phyloP scores from a whole-genome alignment of 352 stramenopile species.

The Globisporangium cystogenes region DNA sequence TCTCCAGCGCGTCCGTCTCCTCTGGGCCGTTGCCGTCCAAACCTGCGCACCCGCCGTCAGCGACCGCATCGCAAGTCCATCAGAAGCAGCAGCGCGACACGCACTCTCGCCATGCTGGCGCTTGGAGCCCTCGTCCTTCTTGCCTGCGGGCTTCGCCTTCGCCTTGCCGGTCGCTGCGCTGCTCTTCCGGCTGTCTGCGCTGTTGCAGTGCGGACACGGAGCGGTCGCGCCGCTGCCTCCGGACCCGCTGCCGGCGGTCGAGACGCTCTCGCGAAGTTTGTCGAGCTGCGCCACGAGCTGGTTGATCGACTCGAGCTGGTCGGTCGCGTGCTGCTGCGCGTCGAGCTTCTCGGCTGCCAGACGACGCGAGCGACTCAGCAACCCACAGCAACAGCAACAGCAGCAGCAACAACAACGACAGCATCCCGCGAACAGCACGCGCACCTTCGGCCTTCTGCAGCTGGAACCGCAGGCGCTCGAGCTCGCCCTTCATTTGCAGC shows the following conservation, averaged over 20 bases:
- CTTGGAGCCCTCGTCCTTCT: slow-evolving; percentile 23
- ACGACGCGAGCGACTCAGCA: too few relatives aligned
- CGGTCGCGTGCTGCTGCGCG: slow-evolving; percentile 64
- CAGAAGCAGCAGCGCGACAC: slow-evolving; percentile 5
- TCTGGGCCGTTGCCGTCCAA: slow-evolving; percentile 18
- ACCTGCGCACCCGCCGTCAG: background rate
- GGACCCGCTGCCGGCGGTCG: background rate
- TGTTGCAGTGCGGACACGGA: slow-evolving; percentile 31
- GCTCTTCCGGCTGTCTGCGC: slow-evolving; percentile 9
- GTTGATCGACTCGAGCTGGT: slow-evolving; percentile 81
- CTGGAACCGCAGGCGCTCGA: slow-evolving; percentile 70
- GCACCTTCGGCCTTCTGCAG: slow-evolving; percentile 66
- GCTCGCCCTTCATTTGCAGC: slow-evolving; percentile 76
- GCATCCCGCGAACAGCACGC: too few relatives aligned
- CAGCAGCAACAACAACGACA: too few relatives aligned
- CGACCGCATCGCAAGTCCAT: too few relatives aligned
- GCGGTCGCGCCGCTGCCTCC: slow-evolving; percentile 11
- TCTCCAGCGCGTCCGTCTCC: slow-evolving; percentile 14
- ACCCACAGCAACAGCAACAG: too few relatives aligned
- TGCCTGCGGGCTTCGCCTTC: slow-evolving; percentile 6
- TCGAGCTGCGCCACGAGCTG: slow-evolving; percentile 73
- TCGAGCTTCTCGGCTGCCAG: slow-evolving; percentile 63
- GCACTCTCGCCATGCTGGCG: slow-evolving; percentile 22
- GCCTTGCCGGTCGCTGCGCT: slow-evolving; percentile 14
- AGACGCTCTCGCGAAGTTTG: slow-evolving; percentile 46